These are phyloP conservation scores for Gynandropsis gynandra DNA, from an alignment of 345 rosid species.

Conservation along the genomic window DNA sequence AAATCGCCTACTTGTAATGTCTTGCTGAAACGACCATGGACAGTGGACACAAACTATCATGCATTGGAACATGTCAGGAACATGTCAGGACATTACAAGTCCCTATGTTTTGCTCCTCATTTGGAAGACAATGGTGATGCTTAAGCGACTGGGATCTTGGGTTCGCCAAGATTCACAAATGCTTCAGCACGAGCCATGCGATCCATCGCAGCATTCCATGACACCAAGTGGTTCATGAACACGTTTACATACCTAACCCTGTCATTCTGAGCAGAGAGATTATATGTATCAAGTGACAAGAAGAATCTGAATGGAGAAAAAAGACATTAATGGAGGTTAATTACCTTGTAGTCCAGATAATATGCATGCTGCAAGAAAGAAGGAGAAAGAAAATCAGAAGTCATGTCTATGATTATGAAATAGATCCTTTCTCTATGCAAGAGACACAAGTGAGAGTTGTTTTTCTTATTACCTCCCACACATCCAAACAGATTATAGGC, in stretches of 20 bases:
- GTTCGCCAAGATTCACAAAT: slow-evolving; percentile 80
- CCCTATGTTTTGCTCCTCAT: not conserved
- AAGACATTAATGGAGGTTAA: slow-evolving; percentile 2
- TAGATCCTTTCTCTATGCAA: not conserved
- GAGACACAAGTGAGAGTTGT: too few species aligned
- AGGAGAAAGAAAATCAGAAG: slow-evolving; percentile 12
- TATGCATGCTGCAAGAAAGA: slow-evolving; percentile 72
- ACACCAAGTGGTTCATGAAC: slow-evolving; percentile 80
- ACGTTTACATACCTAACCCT: slow-evolving; percentile 52
- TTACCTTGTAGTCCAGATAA: slow-evolving; percentile 87
- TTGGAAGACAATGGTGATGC: not conserved
- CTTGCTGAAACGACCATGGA: too few species aligned
- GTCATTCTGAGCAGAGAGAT: slow-evolving; percentile 47
- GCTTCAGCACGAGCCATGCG: slow-evolving; percentile 87
- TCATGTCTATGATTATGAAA: not conserved
- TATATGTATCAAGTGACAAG: slow-evolving; percentile 5
- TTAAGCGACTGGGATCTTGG: slow-evolving; percentile 71
- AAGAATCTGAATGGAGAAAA: not conserved
- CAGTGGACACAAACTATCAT: too few species aligned
- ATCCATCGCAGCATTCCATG: slow-evolving; percentile 70
- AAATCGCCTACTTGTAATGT: too few species aligned
- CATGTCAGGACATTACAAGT: not conserved
- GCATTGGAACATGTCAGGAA: too few species aligned
- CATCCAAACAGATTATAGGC: slow-evolving; percentile 84
- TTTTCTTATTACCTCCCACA: slow-evolving; percentile 72